Evolutionary conservation across 371 early-diverging fungal species (phyloP), one percentile per base, ranked within the genome.

Genomic region (Saksenaea oblongispora): DNA sequence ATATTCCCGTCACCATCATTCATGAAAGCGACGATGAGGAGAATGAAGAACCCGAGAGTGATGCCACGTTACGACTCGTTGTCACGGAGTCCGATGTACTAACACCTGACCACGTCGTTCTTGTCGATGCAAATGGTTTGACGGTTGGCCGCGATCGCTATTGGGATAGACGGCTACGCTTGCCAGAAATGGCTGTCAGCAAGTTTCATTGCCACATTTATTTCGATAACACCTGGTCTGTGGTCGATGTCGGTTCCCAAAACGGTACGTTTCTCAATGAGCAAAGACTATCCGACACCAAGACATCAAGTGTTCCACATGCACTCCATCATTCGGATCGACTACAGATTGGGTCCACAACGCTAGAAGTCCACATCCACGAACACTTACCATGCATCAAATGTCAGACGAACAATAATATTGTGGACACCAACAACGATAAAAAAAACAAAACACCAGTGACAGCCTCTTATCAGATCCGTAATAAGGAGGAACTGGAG

Each of bases 221-320:
- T 57, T 58, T 68, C 8, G 59, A 72, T 35, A 61, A 61, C 11
- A 17, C 10, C 5, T 80, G 75, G 42, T 66, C 59, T 34, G 64
- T 81, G 11, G 62, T 69, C 17, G 82, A 81, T 34, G 61, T 72
- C 26, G 82, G 82, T 0, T 81, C 82, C 9, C 70, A 70, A 55
- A 75, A 81, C 59, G 82, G 82, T 11, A 81, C 82, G 5, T 75
- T 70, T 60, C 36, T 78, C 13, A 81, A 81, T 35, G 58, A 58
- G 1, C 47, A 70, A 17, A 63, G 79, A 3, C 41, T 81, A 17
- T 81, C 79, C 0, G 67, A 66, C 4, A 41, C 75, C 10, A 81
- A 78, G 37, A 58, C 63, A 9, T 71, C 72, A 36, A 81, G 82
- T 37, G 31, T 71, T 5, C 82, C 82, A 0, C 18, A 51, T 17